Percentiles rank a stretch among this genome's conserved stretches.
phyloP scores from a whole-genome alignment of 192 early-diverging fungal genomes.

The Backusella circina region DNA sequence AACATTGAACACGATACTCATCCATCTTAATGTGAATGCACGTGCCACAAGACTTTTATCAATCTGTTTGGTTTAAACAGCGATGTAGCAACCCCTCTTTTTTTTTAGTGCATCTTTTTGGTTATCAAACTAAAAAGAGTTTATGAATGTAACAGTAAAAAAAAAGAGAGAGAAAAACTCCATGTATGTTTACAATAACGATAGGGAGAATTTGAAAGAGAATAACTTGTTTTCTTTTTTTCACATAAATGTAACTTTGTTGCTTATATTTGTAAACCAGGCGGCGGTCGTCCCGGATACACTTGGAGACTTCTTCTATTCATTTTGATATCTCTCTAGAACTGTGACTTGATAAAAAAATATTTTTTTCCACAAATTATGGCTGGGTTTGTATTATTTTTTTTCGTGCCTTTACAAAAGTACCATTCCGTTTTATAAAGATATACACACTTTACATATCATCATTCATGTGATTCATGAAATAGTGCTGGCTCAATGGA shows the following conservation, averaged over 20 bases:
- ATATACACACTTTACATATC: background rate
- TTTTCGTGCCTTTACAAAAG: background rate
- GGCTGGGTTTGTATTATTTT: background rate
- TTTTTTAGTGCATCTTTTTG: background rate
- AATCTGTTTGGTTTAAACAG: background rate
- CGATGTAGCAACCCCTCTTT: background rate
- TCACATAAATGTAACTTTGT: background rate
- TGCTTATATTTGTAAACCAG: background rate
- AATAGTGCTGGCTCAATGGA: background rate
- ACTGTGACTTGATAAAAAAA: background rate
- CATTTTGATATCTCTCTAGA: background rate
- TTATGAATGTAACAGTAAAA: background rate
- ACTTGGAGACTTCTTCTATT: background rate
- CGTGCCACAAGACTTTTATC: background rate
- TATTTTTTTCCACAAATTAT: background rate
- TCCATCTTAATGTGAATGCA: constrained; percentile 3
- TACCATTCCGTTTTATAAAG: background rate
- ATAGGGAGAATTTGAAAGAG: background rate
- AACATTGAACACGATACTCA: constrained; percentile 2
- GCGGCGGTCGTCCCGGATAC: background rate
- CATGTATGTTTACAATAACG: background rate
- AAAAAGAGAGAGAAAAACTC: background rate
- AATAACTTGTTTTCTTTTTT: background rate
- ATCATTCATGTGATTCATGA: background rate
- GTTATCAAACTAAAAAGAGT: background rate